Evolutionary conservation across 2,329 filamentous ascomycete species (phyloP).

Genomic region (Aureobasidium namibiae): DNA sequence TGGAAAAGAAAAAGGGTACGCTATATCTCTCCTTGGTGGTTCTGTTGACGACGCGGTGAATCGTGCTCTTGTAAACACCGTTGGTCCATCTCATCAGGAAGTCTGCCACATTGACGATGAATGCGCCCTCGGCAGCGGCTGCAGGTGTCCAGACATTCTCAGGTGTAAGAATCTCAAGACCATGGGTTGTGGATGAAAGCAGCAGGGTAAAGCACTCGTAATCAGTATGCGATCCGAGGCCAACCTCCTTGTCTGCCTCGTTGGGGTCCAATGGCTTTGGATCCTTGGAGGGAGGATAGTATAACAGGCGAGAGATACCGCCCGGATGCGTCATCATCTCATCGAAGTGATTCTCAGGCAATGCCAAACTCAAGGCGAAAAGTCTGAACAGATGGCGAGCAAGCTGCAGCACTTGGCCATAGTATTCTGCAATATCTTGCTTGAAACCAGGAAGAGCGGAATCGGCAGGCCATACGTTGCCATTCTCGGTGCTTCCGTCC

Average conservation of each 20-base stretch:
- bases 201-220: conserved; percentile 42
- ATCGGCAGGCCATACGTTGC: conserved; percentile 23
- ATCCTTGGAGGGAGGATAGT: conserved; percentile 32
- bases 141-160: conserved; percentile 35
- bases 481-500: conserved; percentile 25
- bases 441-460: conserved; percentile 30
- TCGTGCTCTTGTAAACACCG: conserved; percentile 44
- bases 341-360: conserved; percentile 36
- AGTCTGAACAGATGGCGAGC: conserved; percentile 32
- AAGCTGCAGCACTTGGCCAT: conserved; percentile 29
- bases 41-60: conserved; percentile 50
- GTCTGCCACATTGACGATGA: conserved; percentile 44
- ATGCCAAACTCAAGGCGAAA: conserved; percentile 34
- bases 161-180: conserved; percentile 34
- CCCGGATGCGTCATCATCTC: conserved; percentile 26
- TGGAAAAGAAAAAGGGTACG: conserved; percentile 43
- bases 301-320: conserved; percentile 30
- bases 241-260: conserved; percentile 28
- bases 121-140: conserved; percentile 34
- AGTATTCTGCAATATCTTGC: conserved; percentile 26
- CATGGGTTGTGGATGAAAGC: conserved; percentile 32
- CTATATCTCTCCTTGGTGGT: conserved; percentile 45
- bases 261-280: conserved; percentile 11
- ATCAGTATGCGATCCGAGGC: conserved; percentile 33
- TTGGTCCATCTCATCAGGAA: conserved; percentile 35